These are phyloP conservation scores for Aureococcus anophagefferens DNA, from an alignment of 108 stramenopile species.

Conservation along the genomic window DNA sequence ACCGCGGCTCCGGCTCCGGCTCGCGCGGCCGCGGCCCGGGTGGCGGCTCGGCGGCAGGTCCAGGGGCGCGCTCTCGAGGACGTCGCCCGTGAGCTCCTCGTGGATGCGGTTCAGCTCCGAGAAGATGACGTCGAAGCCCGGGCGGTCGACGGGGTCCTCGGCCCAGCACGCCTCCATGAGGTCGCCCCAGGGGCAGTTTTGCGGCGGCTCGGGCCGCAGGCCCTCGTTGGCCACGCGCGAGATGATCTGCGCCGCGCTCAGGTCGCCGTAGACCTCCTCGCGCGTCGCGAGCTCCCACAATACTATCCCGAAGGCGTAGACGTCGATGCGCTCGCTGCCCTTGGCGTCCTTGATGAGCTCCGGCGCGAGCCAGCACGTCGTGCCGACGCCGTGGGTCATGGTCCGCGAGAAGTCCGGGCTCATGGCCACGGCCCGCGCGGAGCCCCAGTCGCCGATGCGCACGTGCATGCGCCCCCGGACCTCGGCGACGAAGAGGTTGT, in stretches of 20 bases:
- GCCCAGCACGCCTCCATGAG: constrained; percentile 90
- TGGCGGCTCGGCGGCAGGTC: no score
- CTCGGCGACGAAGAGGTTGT: constrained; percentile 87
- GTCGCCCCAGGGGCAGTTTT: constrained; percentile 78
- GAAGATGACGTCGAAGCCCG: constrained; percentile 72
- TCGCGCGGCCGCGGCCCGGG: no score
- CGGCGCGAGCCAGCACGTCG: constrained; percentile 92
- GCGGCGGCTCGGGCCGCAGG: constrained; percentile 74
- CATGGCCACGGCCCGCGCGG: constrained; percentile 13
- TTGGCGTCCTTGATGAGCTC: constrained; percentile 82
- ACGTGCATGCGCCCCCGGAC: neutral
- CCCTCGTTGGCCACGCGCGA: constrained; percentile 86
- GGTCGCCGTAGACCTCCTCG: constrained; percentile 80
- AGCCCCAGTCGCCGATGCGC: constrained; percentile 89
- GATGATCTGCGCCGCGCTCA: constrained; percentile 86
- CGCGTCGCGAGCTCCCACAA: constrained; percentile 90
- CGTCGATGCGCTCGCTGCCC: constrained; percentile 76
- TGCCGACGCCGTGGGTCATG: constrained; percentile 95
- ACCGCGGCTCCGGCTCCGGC: no score
- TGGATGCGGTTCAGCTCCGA: constrained; percentile 53
- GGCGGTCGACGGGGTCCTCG: constrained; percentile 68
- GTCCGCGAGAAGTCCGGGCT: constrained; percentile 38
- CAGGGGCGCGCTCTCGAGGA: no score
- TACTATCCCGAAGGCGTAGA: constrained; percentile 89
- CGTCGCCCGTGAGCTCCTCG: constrained; percentile 2